Conservation (phyloP, 2,329 filamentous ascomycete genomes). For the Daldinia eschscholtzii region DNA sequence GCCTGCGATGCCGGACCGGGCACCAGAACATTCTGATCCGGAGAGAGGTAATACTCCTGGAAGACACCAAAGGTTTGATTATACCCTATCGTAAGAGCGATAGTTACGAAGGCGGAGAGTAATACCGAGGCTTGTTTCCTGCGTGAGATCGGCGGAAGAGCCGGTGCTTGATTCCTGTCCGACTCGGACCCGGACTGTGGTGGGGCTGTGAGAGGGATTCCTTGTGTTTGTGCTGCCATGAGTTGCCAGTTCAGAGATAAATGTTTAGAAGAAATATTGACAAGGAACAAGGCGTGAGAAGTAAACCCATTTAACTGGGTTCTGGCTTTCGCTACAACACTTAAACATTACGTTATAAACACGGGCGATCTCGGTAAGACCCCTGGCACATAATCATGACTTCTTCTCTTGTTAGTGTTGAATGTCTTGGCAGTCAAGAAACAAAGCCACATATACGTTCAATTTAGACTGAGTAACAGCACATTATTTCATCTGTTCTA, state of each 20-base stretch:
- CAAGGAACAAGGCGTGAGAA: background rate
- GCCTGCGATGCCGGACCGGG: conserved; percentile 50
- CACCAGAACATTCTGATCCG: conserved; percentile 56
- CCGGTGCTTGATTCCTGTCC: conserved; percentile 32
- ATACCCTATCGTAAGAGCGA: conserved; percentile 62
- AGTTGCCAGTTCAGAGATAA: background rate
- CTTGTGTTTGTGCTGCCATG: conserved; percentile 35
- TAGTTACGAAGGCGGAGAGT: conserved; percentile 58
- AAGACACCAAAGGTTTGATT: conserved; percentile 65
- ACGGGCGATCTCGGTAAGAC: conserved; percentile 2
- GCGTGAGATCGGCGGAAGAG: conserved; percentile 54
- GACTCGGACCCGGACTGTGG: conserved; percentile 22
- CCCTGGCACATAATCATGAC: background rate
- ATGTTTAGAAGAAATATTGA: background rate
- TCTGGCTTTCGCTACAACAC: background rate
- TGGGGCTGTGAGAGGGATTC: conserved; percentile 29
- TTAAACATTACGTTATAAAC: conserved; percentile 3
- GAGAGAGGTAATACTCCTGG: conserved; percentile 62
- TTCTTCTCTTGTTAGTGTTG: background rate
- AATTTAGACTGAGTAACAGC: background rate
- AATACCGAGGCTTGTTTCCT: conserved; percentile 59
- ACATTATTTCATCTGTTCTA: too few relatives aligned
- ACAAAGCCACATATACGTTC: background rate
- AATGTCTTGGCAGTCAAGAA: background rate
- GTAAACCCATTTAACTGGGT: background rate